These are phyloP conservation scores for Turnera subulata DNA, from an alignment of 345 rosid species.

Conservation along the genomic window DNA sequence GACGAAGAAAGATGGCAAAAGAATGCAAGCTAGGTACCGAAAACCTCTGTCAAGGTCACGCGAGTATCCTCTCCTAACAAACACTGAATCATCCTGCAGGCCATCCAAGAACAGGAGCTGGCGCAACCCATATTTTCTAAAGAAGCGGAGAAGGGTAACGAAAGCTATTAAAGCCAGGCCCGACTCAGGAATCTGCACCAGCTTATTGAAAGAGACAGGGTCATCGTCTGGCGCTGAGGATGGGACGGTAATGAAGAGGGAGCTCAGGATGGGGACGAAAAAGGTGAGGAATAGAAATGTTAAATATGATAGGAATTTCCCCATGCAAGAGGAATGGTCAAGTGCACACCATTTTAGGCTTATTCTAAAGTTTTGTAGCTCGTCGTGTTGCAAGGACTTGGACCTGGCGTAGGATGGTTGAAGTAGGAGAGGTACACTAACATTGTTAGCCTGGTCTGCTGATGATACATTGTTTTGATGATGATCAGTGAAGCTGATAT, in stretches of 20 bases:
- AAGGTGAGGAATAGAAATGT: constrained; percentile 41
- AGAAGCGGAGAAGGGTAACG: constrained; percentile 51
- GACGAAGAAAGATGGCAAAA: constrained; percentile 62
- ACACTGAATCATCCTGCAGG: constrained; percentile 41
- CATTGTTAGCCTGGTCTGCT: background rate
- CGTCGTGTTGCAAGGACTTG: constrained; percentile 38
- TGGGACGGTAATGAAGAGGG: constrained; percentile 32
- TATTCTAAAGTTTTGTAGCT: constrained; percentile 44
- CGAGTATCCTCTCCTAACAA: constrained; percentile 45
- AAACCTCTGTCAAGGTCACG: constrained; percentile 55
- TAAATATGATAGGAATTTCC: constrained; percentile 46
- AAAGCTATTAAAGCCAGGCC: constrained; percentile 54
- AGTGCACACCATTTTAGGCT: constrained; percentile 66
- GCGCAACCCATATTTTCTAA: constrained; percentile 41
- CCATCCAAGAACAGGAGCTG: constrained; percentile 67
- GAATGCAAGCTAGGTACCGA: constrained; percentile 58
- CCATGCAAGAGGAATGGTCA: constrained; percentile 55
- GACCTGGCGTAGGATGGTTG: constrained; percentile 29
- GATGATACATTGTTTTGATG: background rate
- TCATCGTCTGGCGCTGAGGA: constrained; percentile 22
- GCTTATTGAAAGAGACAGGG: constrained; percentile 46
- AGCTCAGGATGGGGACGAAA: constrained; percentile 38
- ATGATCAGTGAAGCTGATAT: background rate
- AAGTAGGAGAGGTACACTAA: constrained; percentile 13
- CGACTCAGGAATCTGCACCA: constrained; percentile 65